Evolutionary conservation across 768 basidiomycete species (phyloP), one percentile per base, ranked within the genome.

Genomic region (Holtermanniella nyarrowii): DNA sequence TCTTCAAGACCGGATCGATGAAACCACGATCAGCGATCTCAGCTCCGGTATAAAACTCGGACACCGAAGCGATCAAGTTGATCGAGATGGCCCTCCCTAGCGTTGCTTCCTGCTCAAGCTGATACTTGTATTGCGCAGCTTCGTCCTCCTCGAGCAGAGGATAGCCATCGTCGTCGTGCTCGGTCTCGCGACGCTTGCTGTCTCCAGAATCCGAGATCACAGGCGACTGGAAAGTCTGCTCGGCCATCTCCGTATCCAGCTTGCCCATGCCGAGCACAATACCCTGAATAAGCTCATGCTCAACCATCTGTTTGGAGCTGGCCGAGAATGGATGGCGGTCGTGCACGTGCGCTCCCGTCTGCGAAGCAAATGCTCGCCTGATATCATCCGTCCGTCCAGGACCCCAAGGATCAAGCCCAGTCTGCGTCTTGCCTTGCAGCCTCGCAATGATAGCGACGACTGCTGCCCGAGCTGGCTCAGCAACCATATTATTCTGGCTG

Each of bases 221-320:
- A 22, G 52, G 20, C 26, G 27, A 53, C 23, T 52, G 55, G 20
- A 58, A 60, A 20, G 62, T 52, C 44, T 51, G 39, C 14, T 67
- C 65, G 1, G 56, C 70, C 62, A 60, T 55, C 13, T 70, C 73
- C 14, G 64, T 66, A 42, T 82, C 82, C 24, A 96, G 76, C 20
- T 82, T 76, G 7, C 87, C 87, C 77, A 96, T 85, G 25, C 88
- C 90, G 48, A 95, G 82, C 50, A 93, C 82, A 56, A 96, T 82
- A 27, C 88, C 86, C 49, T 85, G 78, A 5, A 93, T 67, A 41
- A 96, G 78, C 72, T 93, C 89, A 26, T 80, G 77, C 62, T 86
- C 82, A 57, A 95, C 80, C 67, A 86, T 72, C 4, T 74, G 73
- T 51, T 84, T 75, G 59, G 87, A 81, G 20, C 72, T 53, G 1